phyloP scores from a whole-genome alignment of 2,329 filamentous ascomycete genomes.

The Onygenales sp. region DNA sequence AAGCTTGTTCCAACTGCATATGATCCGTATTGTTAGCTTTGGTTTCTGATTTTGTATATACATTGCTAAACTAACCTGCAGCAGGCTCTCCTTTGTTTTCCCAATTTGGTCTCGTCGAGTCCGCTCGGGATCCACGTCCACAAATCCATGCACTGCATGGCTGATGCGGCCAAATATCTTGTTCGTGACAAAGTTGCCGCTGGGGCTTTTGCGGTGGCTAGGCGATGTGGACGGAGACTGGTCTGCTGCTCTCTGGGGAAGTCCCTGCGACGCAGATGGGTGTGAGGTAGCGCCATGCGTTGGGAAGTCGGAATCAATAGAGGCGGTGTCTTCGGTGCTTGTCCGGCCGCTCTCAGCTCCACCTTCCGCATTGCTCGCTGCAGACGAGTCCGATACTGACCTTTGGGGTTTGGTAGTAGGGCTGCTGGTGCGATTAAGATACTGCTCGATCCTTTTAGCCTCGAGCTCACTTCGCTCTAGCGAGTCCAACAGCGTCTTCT shows the following conservation, averaged over 20 bases:
- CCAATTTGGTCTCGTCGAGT: slow-evolving; percentile 88
- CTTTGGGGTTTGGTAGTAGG: slow-evolving; percentile 49
- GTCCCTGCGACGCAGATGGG: slow-evolving; percentile 68
- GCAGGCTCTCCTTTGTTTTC: slow-evolving; percentile 83
- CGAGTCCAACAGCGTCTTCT: slow-evolving; percentile 69
- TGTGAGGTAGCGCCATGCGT: slow-evolving; percentile 63
- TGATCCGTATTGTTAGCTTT: neutral
- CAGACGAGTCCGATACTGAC: slow-evolving; percentile 51
- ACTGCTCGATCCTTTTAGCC: slow-evolving; percentile 86
- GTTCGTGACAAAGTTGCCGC: slow-evolving; percentile 83
- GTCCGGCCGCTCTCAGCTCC: slow-evolving; percentile 41
- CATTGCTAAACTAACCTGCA: slow-evolving; percentile 35
- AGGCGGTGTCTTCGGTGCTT: slow-evolving; percentile 67
- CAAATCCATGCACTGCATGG: slow-evolving; percentile 91
- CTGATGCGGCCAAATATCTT: slow-evolving; percentile 91
- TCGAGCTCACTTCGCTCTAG: slow-evolving; percentile 91
- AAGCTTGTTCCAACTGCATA: slow-evolving; percentile 74
- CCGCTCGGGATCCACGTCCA: slow-evolving; percentile 89
- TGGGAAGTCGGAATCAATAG: slow-evolving; percentile 93
- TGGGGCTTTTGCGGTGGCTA: slow-evolving; percentile 68
- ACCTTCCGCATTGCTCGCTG: slow-evolving; percentile 32
- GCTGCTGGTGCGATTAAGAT: slow-evolving; percentile 59
- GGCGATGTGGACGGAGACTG: slow-evolving; percentile 22
- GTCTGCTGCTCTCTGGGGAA: slow-evolving; percentile 34
- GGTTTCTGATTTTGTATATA: neutral